These are phyloP conservation scores for Fusarium mexicanum DNA, from an alignment of 2,329 filamentous ascomycete species.

Conservation along the genomic window DNA sequence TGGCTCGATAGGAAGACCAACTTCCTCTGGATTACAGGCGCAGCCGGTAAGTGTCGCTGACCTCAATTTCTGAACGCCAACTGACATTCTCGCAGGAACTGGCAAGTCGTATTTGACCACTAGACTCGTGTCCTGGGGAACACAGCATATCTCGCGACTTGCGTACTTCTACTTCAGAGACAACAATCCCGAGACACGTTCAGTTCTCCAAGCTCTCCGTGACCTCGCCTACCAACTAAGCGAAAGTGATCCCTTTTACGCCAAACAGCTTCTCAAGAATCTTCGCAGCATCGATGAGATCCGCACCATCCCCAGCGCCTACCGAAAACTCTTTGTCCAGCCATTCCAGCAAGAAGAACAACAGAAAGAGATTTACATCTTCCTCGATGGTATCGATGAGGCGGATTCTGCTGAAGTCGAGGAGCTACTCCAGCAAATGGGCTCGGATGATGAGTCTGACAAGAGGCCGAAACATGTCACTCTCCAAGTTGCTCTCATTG, in stretches of 20 bases:
- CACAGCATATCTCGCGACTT: conserved; percentile 46
- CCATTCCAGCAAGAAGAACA: conserved; percentile 49
- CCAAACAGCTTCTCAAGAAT: conserved; percentile 51
- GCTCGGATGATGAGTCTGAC: conserved; percentile 36
- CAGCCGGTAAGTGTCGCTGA: conserved; percentile 47
- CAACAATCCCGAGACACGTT: conserved; percentile 57
- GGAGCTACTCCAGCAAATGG: conserved; percentile 50
- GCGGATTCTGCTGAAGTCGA: conserved; percentile 51
- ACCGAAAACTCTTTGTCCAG: conserved; percentile 52
- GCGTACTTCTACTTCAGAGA: conserved; percentile 61
- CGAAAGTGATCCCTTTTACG: conserved; percentile 56
- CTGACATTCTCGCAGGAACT: conserved; percentile 43
- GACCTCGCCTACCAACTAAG: conserved; percentile 59
- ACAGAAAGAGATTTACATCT: conserved; percentile 52
- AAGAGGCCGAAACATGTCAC: conserved; percentile 31
- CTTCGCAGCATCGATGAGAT: conserved; percentile 53
- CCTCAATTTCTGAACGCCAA: neutral
- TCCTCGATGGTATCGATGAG: conserved; percentile 60
- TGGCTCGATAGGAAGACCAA: conserved; percentile 53
- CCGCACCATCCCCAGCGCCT: conserved; percentile 56
- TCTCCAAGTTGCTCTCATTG: conserved; percentile 53
- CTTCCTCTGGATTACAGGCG: conserved; percentile 57
- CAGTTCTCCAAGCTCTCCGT: conserved; percentile 55
- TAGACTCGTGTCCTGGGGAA: conserved; percentile 54
- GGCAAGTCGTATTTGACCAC: conserved; percentile 59